Evolutionary conservation across 495 filamentous ascomycete species (phyloP), one percentile per base, ranked within the genome.

Genomic region (Penicillium simplicissimum): DNA sequence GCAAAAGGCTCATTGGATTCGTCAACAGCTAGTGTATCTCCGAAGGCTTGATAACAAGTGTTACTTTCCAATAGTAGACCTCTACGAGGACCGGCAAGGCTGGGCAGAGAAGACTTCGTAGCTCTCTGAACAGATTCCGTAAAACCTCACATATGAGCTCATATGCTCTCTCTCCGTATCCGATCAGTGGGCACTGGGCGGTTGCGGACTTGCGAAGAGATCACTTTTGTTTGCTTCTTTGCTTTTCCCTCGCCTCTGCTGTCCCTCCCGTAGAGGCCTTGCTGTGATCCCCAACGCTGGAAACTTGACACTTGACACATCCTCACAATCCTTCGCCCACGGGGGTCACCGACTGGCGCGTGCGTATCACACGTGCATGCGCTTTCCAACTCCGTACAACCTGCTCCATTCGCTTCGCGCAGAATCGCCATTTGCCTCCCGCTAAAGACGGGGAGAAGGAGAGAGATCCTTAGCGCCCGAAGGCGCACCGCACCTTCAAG

Each of bases 301-400:
- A 3, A 6, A 40, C 37, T 17, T 17, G 19, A 45, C 42, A 45
- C 45, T 49, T 31, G 45, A 31, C 23, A 31, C 14, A 25, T n/a
- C 52, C 19, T 45, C 19, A 45, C 48, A 57, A 40, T 48, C 52
- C 31, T 40, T 15, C 48, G 17, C 55, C 65, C 65, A 40, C 9
- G 42, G 47, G 58, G 58, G 52, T 64, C 58, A 28, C 55, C 43
- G 14, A n/a, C 52, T 58, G 62, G 62, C 54, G 61, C 65, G 61
- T 64, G 65, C 61, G 56, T 61, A 51, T 42, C 31, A 66, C 60
- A 66, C 64, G 57, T 67, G 64, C 54, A 59, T 19, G 40, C 7
- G 21, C 9, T 25, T 14, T 47, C 21, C 21, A 25, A 25, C 2
- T 9, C 40, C 7, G 40, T 42, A 19, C n/a, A 0, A 42, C 10